Evolutionary conservation across 108 stramenopile genomes (phyloP), one percentile per base, ranked within the genome.

Genomic region (Mediolabrus comicus): DNA sequence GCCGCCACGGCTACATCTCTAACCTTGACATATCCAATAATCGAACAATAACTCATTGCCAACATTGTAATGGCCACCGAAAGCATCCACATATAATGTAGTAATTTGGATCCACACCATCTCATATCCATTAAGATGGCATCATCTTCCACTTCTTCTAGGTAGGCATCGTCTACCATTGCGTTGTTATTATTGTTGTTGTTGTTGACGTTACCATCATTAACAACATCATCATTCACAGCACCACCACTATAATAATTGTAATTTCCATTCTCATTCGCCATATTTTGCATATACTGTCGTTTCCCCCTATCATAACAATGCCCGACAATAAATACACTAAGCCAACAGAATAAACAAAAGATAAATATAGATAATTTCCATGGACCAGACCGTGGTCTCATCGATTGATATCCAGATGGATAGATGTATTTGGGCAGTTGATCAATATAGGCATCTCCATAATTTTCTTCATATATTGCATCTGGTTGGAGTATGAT

Each of bases 11-110:
- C 87, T 72, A 91, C 85, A 69, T 94, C 92, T 9, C 93, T 72
- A 25, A 87, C 74, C 69, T 94, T 90, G 69, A 94, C 88, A 66
- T 94, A 94, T 9, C 93, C 93, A 77, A 94, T 94, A 67, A 91
- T 80, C 35, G 83, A 66, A 51, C 90, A 91, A 64, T 94, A 94
- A 52, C 88, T 87, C 51, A 86, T 65, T 3, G 82, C 74, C 63
- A 91, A 56, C 19, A 87, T 87, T 0, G 93, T 91, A 56, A 94
- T 87, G 38, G 81, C 77, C 75, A 94, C 88, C 46, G 74, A 79
- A 4, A 88, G 32, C 25, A 90, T 80, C 93, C 93, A 94, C 78
- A 89, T 82, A 60, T 83, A 66, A 60, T 94, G 91, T 3, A 94
- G 31, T 11, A 77, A 59, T 29, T 81, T 77, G 12, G 74, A 77